Evolutionary conservation across 2,329 filamentous ascomycete species (phyloP).

Genomic region (Epichloe sibirici): DNA sequence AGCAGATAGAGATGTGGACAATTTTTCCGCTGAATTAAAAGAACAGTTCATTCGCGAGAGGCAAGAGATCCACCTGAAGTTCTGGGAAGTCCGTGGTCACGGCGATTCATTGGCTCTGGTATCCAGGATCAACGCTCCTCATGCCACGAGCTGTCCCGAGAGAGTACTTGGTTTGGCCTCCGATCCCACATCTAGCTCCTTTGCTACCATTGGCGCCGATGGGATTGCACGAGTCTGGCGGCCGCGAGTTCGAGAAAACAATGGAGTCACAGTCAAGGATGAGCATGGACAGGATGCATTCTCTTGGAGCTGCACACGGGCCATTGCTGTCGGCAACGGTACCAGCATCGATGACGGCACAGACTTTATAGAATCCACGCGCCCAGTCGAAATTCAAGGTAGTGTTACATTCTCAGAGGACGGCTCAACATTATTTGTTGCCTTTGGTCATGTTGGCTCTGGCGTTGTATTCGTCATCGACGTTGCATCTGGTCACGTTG

Average conservation of each 20-base stretch:
- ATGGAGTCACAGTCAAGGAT: slow-evolving; percentile 53
- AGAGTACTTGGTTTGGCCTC: slow-evolving; percentile 61
- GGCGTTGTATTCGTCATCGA: slow-evolving; percentile 68
- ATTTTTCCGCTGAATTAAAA: slow-evolving; percentile 20
- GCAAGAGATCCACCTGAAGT: slow-evolving; percentile 74
- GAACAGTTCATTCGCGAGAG: slow-evolving; percentile 37
- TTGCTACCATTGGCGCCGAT: slow-evolving; percentile 79
- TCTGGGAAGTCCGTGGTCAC: slow-evolving; percentile 61
- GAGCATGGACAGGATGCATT: slow-evolving; percentile 46
- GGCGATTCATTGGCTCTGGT: slow-evolving; percentile 58
- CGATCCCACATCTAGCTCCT: slow-evolving; percentile 56
- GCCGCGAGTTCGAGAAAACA: slow-evolving; percentile 55
- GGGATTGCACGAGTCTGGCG: slow-evolving; percentile 69
- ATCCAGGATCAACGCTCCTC: slow-evolving; percentile 73
- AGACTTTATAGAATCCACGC: slow-evolving; percentile 13
- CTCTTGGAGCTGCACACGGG: slow-evolving; percentile 61
- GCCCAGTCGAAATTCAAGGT: slow-evolving; percentile 36
- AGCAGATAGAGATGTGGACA: slow-evolving; percentile 52
- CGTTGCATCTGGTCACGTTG: slow-evolving; percentile 52
- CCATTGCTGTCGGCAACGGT: slow-evolving; percentile 39
- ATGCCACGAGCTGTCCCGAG: slow-evolving; percentile 44
- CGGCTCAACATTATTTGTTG: slow-evolving; percentile 68
- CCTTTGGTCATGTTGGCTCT: slow-evolving; percentile 39
- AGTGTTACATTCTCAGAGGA: slow-evolving; percentile 71
- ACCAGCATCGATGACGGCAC: slow-evolving; percentile 30